Evolutionary conservation across 257 asterid genomes (phyloP), one percentile per base, ranked within the genome.

Genomic region (Agastache rugosa): DNA sequence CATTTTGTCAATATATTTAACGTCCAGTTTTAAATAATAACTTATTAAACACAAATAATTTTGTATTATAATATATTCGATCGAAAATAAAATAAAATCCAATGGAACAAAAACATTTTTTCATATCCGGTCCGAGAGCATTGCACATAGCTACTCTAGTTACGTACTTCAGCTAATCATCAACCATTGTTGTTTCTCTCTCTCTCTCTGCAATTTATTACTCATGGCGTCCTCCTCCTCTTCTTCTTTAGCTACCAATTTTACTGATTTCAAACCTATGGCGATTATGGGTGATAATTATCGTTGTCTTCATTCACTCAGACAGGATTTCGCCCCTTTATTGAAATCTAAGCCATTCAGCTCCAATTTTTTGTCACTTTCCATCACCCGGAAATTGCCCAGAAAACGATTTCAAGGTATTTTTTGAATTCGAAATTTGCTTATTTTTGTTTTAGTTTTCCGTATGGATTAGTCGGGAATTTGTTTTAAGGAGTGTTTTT

Each of bases 371-470:
- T 47, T 81, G 69, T 78, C 92, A 67, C 27, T 88, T 29, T 78
- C 90, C 2, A 56, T 75, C 80, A 58, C 81, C 67, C 72, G 81
- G 41, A 87, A 79, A 67, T 75, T 20, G 54, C 83, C 83, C 68
- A 72, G 80, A 42, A 83, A 53, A 72, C 51, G 11, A 20, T 82
- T 90, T 35, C 75, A 73, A 65, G 96, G 98, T 87, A 41, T 65
- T 41, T 50, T n/a, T 27, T 68, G 8, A 35, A 41, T 74, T 56
- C 44, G 29, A 68, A 74, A 12, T 10, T 11, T 9, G 15, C 14
- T 70, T 15, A 10, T 3, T 27, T 37, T 22, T 22, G 3, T 1
- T 42, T 25, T 8, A 34, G 11, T 6, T 17, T 69, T 65, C 34
- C 6, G 34, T 19, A 50, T 27, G 63, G 42, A 60, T 69, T 61